Evolutionary conservation across 2,329 filamentous ascomycete genomes (phyloP), one percentile per base, ranked within the genome.

Genomic region (Thielaviopsis ethacetica): DNA sequence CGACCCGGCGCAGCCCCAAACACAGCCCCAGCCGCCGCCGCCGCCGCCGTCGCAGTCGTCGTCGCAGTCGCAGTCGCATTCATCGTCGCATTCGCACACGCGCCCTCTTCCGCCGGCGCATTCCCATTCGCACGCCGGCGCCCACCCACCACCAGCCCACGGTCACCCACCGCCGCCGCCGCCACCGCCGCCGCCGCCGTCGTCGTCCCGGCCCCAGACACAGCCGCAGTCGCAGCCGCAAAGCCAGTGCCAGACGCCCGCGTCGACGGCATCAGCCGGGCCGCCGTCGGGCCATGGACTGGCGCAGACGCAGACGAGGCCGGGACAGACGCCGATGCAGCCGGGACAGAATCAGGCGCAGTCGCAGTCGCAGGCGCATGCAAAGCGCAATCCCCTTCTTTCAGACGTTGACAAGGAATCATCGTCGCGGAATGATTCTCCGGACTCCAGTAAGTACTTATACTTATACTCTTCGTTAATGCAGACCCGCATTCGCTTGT

Each of bases 391-490:
- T 10, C 24, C 41, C 22, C 49, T 57, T 27, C 47, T 58, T 3
- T 26, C 56, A 22, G 56, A 54, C 19, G 56, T 54, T 5, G 47
- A 54, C 19, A 55, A 54, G 27, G 49, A 61, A 44, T 49, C 56
- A 2, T 19, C 59, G 10, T 58, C 59, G 27, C 56, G 53, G 34
- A 61, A 61, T 50, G 53, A 58, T n/a, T 61, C 59, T 17, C 59
- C 59, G 15, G 59, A 61, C 26, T 59, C 56, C 41, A 61, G 56
- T 58, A 22, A 47, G 56, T 38, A 26, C 21, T 24, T 21, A 12
- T 10, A 34, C 38, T 17, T 38, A 24, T 51, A 5, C 19, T 9
- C 5, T 15, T 44, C 38, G 38, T 15, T 44, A 44, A 44, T 44
- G 38, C 38, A 44, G 7, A 44, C 13, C 10, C 15, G 38, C 38